Evolutionary conservation across 768 basidiomycete species (phyloP).

Genomic region (Rhodotorula toruloides): DNA sequence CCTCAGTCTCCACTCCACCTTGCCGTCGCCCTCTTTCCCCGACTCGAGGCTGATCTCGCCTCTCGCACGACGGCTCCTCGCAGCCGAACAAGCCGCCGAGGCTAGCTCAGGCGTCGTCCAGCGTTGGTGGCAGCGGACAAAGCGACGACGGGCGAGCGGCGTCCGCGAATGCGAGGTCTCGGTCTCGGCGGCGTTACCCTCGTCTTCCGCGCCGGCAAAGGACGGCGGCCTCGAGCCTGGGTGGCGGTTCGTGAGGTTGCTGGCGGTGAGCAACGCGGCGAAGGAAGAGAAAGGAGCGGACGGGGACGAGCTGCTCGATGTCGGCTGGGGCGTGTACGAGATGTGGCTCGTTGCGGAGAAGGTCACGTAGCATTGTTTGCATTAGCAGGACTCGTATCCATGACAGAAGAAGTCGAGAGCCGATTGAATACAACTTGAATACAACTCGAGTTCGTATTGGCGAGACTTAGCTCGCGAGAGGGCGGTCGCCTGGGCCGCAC

Average conservation of each 20-base stretch:
- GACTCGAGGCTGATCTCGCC: conserved; percentile 9
- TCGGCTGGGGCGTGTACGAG: conserved; percentile 21
- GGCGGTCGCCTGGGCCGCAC: too few species aligned
- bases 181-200: not conserved
- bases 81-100: not conserved
- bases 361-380: not conserved
- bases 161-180: not conserved
- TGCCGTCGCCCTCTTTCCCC: conserved; percentile 21
- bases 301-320: not conserved
- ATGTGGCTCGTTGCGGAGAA: conserved; percentile 1
- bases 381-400: not conserved
- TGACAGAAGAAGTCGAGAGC: too few species aligned
- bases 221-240: not conserved
- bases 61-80: not conserved
- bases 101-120: not conserved
- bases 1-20: conserved; percentile 3
- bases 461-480: not conserved
- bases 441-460: too few species aligned
- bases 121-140: conserved; percentile 3
- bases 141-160: not conserved
- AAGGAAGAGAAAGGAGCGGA: not conserved
- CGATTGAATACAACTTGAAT: not conserved
- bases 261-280: not conserved
- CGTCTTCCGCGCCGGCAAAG: too few species aligned
- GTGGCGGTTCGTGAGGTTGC: conserved; percentile 6